These are phyloP conservation scores for Sugiyamaella floridensis DNA, from an alignment of 805 yeast genomes.

Conservation along the genomic window DNA sequence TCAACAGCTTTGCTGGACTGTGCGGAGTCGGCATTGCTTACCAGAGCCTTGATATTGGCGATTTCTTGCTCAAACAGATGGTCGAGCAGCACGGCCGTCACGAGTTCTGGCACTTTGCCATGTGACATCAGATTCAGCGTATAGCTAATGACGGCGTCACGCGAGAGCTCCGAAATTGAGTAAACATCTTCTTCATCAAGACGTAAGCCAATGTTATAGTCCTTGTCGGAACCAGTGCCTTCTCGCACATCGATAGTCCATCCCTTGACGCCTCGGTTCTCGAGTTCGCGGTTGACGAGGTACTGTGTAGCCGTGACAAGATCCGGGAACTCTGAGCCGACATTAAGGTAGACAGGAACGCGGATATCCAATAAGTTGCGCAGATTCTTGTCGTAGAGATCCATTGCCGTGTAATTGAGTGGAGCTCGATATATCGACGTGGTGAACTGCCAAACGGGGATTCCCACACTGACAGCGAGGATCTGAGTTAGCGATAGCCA, in stretches of 20 bases:
- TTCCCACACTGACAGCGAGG: slow-evolving; percentile 34
- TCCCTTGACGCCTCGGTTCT: slow-evolving; percentile 12
- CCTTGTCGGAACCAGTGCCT: slow-evolving; percentile 24
- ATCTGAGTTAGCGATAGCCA: not conserved
- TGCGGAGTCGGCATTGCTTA: slow-evolving; percentile 12
- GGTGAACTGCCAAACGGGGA: slow-evolving; percentile 55
- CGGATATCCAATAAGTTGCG: slow-evolving; percentile 19
- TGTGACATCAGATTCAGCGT: slow-evolving; percentile 40
- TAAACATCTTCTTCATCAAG: slow-evolving; percentile 38
- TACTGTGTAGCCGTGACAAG: slow-evolving; percentile 48
- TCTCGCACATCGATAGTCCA: slow-evolving; percentile 28
- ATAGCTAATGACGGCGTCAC: slow-evolving; percentile 38
- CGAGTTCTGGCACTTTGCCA: slow-evolving; percentile 57
- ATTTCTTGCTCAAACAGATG: slow-evolving; percentile 41
- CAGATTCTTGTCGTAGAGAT: slow-evolving; percentile 28
- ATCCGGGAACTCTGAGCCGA: slow-evolving; percentile 59
- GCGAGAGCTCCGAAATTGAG: slow-evolving; percentile 36
- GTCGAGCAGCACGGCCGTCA: slow-evolving; percentile 46
- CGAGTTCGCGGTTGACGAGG: slow-evolving; percentile 40
- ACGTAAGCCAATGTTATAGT: slow-evolving; percentile 37
- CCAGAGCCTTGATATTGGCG: slow-evolving; percentile 21
- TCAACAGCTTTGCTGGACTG: slow-evolving; percentile 39
- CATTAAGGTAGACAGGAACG: slow-evolving; percentile 29
- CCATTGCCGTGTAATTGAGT: slow-evolving; percentile 44
- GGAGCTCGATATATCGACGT: slow-evolving; percentile 58